phyloP scores from a whole-genome alignment of 2,329 filamentous ascomycete genomes.

The Calonectria leucothoes region DNA sequence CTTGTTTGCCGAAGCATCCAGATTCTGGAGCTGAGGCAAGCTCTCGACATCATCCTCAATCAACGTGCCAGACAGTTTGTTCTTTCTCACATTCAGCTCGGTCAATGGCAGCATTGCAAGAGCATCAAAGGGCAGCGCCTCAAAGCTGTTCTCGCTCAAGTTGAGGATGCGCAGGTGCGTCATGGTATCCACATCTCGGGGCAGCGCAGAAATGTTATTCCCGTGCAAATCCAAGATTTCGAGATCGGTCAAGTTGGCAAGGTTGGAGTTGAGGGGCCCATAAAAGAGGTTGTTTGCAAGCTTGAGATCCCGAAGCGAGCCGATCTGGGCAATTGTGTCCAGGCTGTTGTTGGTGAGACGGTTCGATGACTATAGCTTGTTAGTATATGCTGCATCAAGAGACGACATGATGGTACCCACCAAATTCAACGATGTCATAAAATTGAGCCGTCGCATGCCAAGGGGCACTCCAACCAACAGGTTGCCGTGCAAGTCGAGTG shows the following conservation, averaged over 20 bases:
- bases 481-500: slow-evolving; percentile 89
- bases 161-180: slow-evolving; percentile 80
- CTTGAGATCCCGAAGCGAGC: slow-evolving; percentile 80
- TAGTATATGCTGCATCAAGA: slow-evolving; percentile 21
- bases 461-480: slow-evolving; percentile 76
- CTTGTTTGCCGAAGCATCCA: slow-evolving; percentile 84
- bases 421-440: slow-evolving; percentile 85
- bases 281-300: slow-evolving; percentile 82
- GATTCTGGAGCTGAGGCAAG: slow-evolving; percentile 74
- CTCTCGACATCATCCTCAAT: slow-evolving; percentile 71
- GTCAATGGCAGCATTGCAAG: slow-evolving; percentile 76
- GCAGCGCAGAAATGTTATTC: slow-evolving; percentile 81
- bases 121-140: slow-evolving; percentile 75
- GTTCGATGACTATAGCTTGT: slow-evolving; percentile 75
- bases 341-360: slow-evolving; percentile 79
- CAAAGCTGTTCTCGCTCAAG: slow-evolving; percentile 82
- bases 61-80: slow-evolving; percentile 79
- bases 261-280: slow-evolving; percentile 72
- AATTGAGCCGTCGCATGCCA: slow-evolving; percentile 78
- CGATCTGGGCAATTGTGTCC: slow-evolving; percentile 79
- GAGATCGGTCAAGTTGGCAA: slow-evolving; percentile 74
- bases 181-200: slow-evolving; percentile 74
- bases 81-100: slow-evolving; percentile 81
- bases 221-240: slow-evolving; percentile 85
- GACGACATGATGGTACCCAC: slow-evolving; percentile 56